A percentile compares a stretch with the other conserved stretches of the same genome.
Conservation (phyloP, 169 alveolate species). For the Plasmodium coatneyi region DNA sequence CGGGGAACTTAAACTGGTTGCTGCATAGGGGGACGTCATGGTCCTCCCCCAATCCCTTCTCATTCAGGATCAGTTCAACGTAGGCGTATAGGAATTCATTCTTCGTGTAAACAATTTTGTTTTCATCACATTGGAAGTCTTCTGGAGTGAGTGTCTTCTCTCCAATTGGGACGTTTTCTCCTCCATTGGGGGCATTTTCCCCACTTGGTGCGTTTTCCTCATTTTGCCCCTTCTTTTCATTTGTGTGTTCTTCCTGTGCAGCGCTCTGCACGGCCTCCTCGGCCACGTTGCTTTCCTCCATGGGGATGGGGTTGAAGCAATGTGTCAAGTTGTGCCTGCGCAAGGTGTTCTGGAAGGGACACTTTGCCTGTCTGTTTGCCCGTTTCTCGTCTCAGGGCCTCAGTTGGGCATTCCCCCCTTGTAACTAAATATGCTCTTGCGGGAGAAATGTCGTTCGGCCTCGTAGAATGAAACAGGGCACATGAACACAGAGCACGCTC, state of each 20-base stretch:
- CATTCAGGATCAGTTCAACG: constrained; percentile 16
- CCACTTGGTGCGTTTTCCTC: neutral
- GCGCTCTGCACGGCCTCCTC: neutral
- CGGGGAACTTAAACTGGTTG: constrained; percentile 14
- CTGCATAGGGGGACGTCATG: constrained; percentile 39
- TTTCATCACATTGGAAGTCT: neutral
- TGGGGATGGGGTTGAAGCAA: neutral
- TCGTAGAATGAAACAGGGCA: neutral
- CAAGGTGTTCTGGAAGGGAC: neutral
- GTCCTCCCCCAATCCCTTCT: constrained; percentile 19
- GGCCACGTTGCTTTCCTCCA: neutral
- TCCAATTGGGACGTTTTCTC: neutral
- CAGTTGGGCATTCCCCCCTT: neutral
- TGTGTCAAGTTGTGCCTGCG: neutral
- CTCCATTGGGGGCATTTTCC: neutral
- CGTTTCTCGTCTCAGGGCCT: neutral
- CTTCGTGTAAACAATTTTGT: constrained; percentile 23
- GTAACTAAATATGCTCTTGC: neutral
- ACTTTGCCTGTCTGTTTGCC: neutral
- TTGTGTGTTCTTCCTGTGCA: neutral
- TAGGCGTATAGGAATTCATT: constrained; percentile 52
- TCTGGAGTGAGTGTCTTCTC: neutral
- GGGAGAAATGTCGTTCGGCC: neutral
- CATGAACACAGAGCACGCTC: neutral
- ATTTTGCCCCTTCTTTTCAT: neutral